Base-by-base conservation (phyloP, 1,139 yeast genomes). In the Blastobotrys proliferans region DNA sequence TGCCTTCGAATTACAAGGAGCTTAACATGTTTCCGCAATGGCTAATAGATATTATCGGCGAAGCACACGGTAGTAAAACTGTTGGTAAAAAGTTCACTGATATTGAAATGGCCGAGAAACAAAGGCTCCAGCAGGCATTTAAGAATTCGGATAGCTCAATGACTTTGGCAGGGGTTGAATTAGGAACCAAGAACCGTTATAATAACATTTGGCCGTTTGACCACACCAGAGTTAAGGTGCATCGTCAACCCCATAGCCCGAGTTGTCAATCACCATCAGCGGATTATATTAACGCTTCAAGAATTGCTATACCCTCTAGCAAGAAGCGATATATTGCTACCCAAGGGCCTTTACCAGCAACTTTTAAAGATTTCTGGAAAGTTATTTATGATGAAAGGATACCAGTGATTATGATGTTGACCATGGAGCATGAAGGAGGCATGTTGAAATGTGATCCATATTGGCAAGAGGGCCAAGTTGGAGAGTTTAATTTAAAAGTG, bases 181-280 rank as follows among this genome's bases (percentile, higher is more conserved):
- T 74, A 46, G 94, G 94, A 13, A 49, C 61, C 33, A 68, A 85
- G 60, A 86, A 86, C 62, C 64, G 95, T 46, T 86, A 86, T 65
- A 79, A 83, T 50, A 88, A 86, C 59, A 83, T 86, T 39, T 73
- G 84, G 54, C 82, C 94, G n/a, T 86, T 77, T 61, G 92, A 83
- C 53, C 88, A 83, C 56, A 76, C 92, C 10, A 68, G 95, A 46
- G 95, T 87, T 14, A 74, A 72, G 50, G 64, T 76, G 43, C 46
- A 50, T 43, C n/a, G n/a, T n/a, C n/a, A n/a, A n/a, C n/a, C n/a
- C n/a, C n/a, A n/a, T n/a, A 34, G 40, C 50, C n/a, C 48, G 50
- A 38, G 50, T 61, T 35, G 57, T 43, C 37, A 33, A 18, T 39
- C 37, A 8, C 38, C 46, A 11, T 29, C 51, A 3, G 51, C 56